Evolutionary conservation across 768 basidiomycete genomes (phyloP).

Genomic region (Russula sp.): DNA sequence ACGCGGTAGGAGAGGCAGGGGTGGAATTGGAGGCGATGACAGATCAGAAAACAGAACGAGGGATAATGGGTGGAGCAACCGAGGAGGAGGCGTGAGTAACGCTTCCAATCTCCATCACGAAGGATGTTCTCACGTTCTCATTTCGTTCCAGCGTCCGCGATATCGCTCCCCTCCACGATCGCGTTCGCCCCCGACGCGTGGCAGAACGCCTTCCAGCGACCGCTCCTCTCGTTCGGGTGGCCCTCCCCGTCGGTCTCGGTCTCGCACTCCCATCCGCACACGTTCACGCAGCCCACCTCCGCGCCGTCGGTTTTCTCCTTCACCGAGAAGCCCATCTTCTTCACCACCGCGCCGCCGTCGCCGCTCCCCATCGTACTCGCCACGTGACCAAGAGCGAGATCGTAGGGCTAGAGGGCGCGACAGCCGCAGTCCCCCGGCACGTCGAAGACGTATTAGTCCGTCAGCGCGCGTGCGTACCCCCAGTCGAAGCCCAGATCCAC

Average conservation of each 20-base stretch:
- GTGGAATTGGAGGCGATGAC: conserved; percentile 41
- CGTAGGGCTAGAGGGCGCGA: conserved; percentile 29
- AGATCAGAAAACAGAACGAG: conserved; percentile 38
- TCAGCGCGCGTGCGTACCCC: conserved; percentile 32
- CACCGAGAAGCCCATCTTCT: conserved; percentile 22
- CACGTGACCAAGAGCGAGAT: conserved; percentile 33
- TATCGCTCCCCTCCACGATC: conserved; percentile 39
- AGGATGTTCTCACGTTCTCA: conserved; percentile 23
- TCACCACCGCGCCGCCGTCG: conserved; percentile 32
- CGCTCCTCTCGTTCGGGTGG: conserved; percentile 39
- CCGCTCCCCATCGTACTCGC: conserved; percentile 46
- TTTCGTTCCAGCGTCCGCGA: conserved; percentile 40
- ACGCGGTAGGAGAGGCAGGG: conserved; percentile 42
- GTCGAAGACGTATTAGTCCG: conserved; percentile 29
- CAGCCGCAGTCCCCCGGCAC: conserved; percentile 51
- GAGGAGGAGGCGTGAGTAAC: conserved; percentile 50
- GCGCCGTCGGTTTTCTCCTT: conserved; percentile 25
- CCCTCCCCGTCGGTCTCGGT: conserved; percentile 32
- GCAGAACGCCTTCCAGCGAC: conserved; percentile 30
- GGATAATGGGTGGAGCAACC: conserved; percentile 61
- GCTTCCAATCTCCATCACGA: conserved; percentile 21
- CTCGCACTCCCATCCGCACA: conserved; percentile 23
- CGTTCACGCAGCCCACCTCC: conserved; percentile 7
- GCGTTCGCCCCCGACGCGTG: conserved; percentile 26
- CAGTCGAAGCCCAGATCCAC: conserved; percentile 30